Conservation (phyloP, 2,329 filamentous ascomycete species). For the Ascochyta fabae region DNA sequence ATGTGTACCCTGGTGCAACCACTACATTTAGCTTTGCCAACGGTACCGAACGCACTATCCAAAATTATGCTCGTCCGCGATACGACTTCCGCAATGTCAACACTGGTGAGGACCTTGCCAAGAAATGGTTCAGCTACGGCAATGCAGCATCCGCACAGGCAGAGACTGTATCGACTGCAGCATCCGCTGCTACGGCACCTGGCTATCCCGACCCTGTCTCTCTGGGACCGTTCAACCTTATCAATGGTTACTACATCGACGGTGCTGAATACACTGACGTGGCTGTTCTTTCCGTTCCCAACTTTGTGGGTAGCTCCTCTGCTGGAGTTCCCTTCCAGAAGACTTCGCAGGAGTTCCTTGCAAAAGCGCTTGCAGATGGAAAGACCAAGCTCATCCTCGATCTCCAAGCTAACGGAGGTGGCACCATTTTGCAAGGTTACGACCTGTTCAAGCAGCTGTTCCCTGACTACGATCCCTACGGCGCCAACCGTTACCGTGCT, state of each 20-base stretch:
- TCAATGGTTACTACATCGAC: conserved; percentile 56
- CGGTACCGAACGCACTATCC: conserved; percentile 47
- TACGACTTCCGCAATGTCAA: conserved; percentile 50
- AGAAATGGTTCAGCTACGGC: conserved; percentile 46
- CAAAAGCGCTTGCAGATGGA: conserved; percentile 54
- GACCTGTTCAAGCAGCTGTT: conserved; percentile 67
- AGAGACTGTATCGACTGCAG: conserved; percentile 16
- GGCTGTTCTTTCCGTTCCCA: conserved; percentile 53
- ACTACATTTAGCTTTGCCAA: conserved; percentile 56
- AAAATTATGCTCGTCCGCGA: conserved; percentile 53
- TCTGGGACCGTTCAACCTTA: conserved; percentile 48
- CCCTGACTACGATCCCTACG: conserved; percentile 57
- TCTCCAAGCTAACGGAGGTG: conserved; percentile 65
- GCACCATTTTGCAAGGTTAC: conserved; percentile 64
- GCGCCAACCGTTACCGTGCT: conserved; percentile 60
- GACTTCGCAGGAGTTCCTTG: conserved; percentile 51
- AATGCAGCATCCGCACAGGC: conserved; percentile 4
- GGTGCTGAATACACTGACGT: conserved; percentile 53
- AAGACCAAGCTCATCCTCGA: conserved; percentile 69
- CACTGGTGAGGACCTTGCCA: conserved; percentile 50
- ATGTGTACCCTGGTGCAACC: conserved; percentile 51
- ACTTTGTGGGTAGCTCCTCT: conserved; percentile 44
- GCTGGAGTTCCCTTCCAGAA: conserved; percentile 46
- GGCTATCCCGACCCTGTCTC: conserved; percentile 54
- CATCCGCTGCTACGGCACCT: conserved; percentile 35